A percentile compares a stretch with the other conserved stretches of the same genome.
Evolutionary conservation across 2,329 filamentous ascomycete genomes (phyloP).

Genomic region (Diaporthe ilicicola): DNA sequence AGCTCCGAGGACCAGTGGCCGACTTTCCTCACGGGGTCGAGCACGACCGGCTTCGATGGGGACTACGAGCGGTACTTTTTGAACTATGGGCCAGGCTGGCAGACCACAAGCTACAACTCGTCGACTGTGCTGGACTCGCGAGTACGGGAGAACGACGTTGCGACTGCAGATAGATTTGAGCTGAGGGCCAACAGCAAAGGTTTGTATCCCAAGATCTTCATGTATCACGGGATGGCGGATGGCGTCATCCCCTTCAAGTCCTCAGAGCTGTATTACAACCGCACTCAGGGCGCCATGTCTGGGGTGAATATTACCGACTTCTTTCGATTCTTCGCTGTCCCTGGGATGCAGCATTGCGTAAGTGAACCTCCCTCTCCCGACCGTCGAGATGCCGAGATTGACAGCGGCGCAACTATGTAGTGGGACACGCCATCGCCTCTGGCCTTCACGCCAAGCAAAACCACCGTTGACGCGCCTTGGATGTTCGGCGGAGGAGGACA

Average conservation of each 20-base stretch:
- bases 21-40: constrained; percentile 33
- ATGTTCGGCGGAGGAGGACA: constrained; percentile 44
- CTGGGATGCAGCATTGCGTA: constrained; percentile 54
- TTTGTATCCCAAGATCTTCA: constrained; percentile 51
- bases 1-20: constrained; percentile 53
- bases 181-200: constrained; percentile 51
- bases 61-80: constrained; percentile 51
- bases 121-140: constrained; percentile 21
- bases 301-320: constrained; percentile 45
- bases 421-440: constrained; percentile 21
- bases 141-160: constrained; percentile 39
- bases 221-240: constrained; percentile 56
- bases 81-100: constrained; percentile 48
- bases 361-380: constrained; percentile 15
- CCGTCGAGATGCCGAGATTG: background rate
- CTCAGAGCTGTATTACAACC: constrained; percentile 46
- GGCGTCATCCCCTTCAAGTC: constrained; percentile 50
- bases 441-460: constrained; percentile 33
- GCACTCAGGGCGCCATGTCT: constrained; percentile 38
- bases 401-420: background rate
- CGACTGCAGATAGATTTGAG: constrained; percentile 43
- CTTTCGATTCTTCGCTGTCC: constrained; percentile 58
- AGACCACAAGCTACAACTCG: constrained; percentile 42
- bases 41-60: constrained; percentile 44
- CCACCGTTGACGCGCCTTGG: constrained; percentile 42